Conservation (phyloP, 257 asterid species). For the Nicotiana paniculata region DNA sequence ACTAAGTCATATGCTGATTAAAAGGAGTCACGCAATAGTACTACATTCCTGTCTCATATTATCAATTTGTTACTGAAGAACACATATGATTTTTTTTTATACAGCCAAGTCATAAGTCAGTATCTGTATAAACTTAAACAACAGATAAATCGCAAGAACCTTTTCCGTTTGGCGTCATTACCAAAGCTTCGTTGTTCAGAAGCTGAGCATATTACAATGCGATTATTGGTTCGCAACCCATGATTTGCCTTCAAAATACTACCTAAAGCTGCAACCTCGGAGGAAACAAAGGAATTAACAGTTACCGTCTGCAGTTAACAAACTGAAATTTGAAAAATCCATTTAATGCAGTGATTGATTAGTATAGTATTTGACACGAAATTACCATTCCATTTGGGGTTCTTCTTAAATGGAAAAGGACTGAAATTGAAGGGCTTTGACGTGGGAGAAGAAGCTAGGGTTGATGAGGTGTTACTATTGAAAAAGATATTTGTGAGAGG, state of each 20-base stretch:
- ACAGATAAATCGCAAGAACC: neutral
- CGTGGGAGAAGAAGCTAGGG: slow-evolving; percentile 22
- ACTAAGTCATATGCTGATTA: neutral
- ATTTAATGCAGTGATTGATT: neutral
- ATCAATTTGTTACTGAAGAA: neutral
- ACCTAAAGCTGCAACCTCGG: neutral
- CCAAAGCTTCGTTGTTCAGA: neutral
- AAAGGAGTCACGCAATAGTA: neutral
- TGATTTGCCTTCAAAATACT: neutral
- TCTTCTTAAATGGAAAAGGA: neutral
- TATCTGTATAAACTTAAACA: neutral
- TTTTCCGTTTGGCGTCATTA: neutral
- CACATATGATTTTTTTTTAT: neutral
- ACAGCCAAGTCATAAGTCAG: neutral
- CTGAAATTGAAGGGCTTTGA: slow-evolving; percentile 3
- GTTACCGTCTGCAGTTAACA: neutral
- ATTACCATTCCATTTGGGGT: slow-evolving; percentile 30
- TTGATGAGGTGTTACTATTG: neutral
- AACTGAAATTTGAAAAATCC: neutral
- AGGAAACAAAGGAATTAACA: neutral
- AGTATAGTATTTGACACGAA: neutral
- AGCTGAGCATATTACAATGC: slow-evolving; percentile 2
- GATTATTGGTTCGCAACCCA: neutral
- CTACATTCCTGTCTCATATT: neutral
- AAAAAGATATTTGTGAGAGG: slow-evolving; percentile 5